phyloP scores from a whole-genome alignment of 2,329 filamentous ascomycete genomes.

The Botrytis sinoallii region DNA sequence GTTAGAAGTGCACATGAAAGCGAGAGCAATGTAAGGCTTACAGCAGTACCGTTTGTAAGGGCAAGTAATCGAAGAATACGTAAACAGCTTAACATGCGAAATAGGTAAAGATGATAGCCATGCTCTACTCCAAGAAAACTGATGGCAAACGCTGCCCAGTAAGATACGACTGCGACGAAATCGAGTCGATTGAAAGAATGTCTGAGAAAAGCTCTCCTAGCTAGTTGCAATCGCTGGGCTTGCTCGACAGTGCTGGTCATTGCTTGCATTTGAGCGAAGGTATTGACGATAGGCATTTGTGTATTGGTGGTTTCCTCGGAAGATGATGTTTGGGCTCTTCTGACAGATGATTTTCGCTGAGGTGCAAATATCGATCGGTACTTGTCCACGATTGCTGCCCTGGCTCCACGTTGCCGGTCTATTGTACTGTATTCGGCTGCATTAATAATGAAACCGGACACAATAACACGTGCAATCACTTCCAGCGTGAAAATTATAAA shows the following conservation, averaged over 20 bases:
- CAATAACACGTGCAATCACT: slow-evolving; percentile 76
- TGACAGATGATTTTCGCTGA: slow-evolving; percentile 54
- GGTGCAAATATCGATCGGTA: slow-evolving; percentile 78
- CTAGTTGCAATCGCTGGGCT: slow-evolving; percentile 79
- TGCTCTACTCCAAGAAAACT: slow-evolving; percentile 67
- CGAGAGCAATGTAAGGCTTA: slow-evolving; percentile 45
- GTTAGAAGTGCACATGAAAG: slow-evolving; percentile 7
- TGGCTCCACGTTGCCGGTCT: slow-evolving; percentile 71
- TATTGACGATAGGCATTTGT: slow-evolving; percentile 32
- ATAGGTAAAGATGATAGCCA: slow-evolving; percentile 74
- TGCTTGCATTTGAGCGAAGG: slow-evolving; percentile 55
- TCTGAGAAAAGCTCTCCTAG: slow-evolving; percentile 85
- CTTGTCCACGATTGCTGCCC: slow-evolving; percentile 71
- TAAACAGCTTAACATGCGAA: slow-evolving; percentile 94
- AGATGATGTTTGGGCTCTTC: slow-evolving; percentile 26
- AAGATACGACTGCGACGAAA: slow-evolving; percentile 90
- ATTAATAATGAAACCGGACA: slow-evolving; percentile 91
- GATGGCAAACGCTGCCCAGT: slow-evolving; percentile 85
- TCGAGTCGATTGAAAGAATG: slow-evolving; percentile 96
- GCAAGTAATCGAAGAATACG: slow-evolving; percentile 88
- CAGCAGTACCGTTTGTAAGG: slow-evolving; percentile 88
- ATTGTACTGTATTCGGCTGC: slow-evolving; percentile 89
- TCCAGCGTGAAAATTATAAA: slow-evolving; percentile 91
- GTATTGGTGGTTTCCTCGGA: slow-evolving; percentile 23
- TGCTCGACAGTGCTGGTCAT: slow-evolving; percentile 62